Percentiles rank a stretch among this genome's conserved stretches.
Evolutionary conservation across 331 rosid species (phyloP).

Genomic region (Pyracantha coccinea): DNA sequence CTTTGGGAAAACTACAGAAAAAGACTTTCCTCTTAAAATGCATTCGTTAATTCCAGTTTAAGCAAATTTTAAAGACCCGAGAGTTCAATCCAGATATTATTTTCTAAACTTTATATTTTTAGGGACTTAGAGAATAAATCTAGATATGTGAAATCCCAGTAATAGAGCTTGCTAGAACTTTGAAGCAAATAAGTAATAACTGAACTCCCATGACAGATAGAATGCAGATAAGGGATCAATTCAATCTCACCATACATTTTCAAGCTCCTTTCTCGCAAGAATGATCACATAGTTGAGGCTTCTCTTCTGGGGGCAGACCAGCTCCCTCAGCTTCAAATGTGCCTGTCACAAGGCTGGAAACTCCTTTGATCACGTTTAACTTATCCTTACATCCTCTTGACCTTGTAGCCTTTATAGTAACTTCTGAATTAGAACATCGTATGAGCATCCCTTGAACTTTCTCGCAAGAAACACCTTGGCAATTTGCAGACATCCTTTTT

Average conservation of each 20-base stretch:
- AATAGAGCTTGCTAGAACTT: not conserved
- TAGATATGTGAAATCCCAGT: not conserved
- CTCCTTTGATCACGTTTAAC: conserved; percentile 33
- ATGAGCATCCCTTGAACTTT: conserved; percentile 21
- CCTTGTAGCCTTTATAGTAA: conserved; percentile 19
- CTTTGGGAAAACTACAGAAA: not conserved
- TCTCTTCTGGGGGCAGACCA: conserved; percentile 88
- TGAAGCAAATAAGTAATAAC: not conserved
- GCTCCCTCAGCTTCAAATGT: conserved; percentile 58
- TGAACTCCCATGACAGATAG: not conserved
- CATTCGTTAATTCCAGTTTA: not conserved
- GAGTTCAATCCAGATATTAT: not conserved
- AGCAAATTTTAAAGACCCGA: not conserved
- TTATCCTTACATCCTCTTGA: conserved; percentile 25
- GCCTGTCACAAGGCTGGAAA: conserved; percentile 37
- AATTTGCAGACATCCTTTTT: conserved; percentile 10
- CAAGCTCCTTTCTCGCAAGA: conserved; percentile 84
- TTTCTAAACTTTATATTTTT: not conserved
- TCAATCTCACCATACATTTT: conserved; percentile 94
- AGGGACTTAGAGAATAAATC: not conserved
- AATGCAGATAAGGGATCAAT: conserved; percentile 20
- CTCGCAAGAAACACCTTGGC: conserved; percentile 28
- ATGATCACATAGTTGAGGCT: conserved; percentile 69
- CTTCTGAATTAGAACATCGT: conserved; percentile 22
- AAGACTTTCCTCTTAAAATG: not conserved